Evolutionary conservation across 192 early-diverging fungal species (phyloP).

Genomic region (Coemansia sp.): DNA sequence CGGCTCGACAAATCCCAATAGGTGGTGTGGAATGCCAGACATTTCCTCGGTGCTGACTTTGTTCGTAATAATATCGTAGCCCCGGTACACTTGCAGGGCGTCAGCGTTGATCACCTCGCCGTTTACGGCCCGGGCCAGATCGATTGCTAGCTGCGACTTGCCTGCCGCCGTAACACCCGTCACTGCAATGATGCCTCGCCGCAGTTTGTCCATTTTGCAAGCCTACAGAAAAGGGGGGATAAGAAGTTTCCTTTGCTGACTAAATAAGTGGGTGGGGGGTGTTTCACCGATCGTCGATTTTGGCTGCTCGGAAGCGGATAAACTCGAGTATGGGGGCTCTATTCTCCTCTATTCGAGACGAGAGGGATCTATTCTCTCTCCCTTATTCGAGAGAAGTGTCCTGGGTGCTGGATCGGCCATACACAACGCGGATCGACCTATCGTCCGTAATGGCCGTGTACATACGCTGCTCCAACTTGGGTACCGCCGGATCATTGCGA

Average conservation of each 20-base stretch:
- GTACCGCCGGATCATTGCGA: neutral
- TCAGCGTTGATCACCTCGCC: conserved; percentile 95
- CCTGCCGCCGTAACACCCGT: conserved; percentile 93
- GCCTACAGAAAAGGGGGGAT: no score
- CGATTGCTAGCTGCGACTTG: conserved; percentile 90
- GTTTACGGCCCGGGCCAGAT: conserved; percentile 69
- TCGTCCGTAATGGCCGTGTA: conserved; percentile 26
- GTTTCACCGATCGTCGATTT: no score
- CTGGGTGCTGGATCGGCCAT: conserved; percentile 1
- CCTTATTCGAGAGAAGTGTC: no score
- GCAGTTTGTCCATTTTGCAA: no score
- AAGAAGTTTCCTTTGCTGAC: no score
- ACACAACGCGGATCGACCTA: conserved; percentile 28
- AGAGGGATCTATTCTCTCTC: no score
- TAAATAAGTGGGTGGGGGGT: no score
- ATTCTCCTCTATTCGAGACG: no score
- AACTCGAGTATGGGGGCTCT: no score
- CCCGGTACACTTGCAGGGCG: conserved; percentile 92
- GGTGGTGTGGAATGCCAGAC: conserved; percentile 69
- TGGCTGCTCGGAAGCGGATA: neutral
- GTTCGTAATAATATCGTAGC: conserved; percentile 91
- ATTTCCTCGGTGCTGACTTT: conserved; percentile 74
- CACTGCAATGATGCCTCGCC: conserved; percentile 55
- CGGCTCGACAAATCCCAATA: conserved; percentile 71
- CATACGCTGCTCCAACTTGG: conserved; percentile 25